These are phyloP conservation scores for Fusarium dlaminii DNA, from an alignment of 2,329 filamentous ascomycete genomes.

Conservation along the genomic window DNA sequence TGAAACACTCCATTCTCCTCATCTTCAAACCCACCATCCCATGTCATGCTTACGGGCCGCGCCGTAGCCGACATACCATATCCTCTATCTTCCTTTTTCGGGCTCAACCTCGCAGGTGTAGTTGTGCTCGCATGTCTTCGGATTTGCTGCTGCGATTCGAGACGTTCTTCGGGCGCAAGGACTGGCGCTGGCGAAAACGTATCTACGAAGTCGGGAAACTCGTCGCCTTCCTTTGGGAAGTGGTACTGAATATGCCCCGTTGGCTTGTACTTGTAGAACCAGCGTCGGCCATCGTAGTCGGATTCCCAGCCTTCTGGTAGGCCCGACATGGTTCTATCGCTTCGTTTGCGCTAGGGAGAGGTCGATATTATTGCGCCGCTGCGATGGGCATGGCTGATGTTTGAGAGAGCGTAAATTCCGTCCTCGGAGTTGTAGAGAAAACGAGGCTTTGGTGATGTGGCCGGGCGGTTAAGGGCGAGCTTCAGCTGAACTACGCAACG, in stretches of 20 bases:
- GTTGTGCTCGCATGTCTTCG: constrained; percentile 47
- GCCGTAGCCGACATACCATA: constrained; percentile 48
- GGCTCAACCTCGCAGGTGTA: background rate
- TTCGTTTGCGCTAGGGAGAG: constrained; percentile 3
- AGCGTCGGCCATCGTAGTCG: constrained; percentile 66
- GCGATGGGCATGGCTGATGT: constrained; percentile 18
- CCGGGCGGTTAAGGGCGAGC: constrained; percentile 16
- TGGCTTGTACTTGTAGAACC: constrained; percentile 66
- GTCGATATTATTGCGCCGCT: constrained; percentile 25
- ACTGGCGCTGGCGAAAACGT: constrained; percentile 49
- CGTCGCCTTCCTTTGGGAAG: constrained; percentile 66
- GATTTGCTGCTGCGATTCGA: constrained; percentile 62
- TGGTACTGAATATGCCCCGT: constrained; percentile 65
- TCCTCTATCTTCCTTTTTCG: constrained; percentile 20
- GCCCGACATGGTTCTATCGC: constrained; percentile 42
- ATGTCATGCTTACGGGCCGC: constrained; percentile 46
- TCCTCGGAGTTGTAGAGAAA: constrained; percentile 2
- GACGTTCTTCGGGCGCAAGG: constrained; percentile 62
- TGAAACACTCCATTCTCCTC: constrained; percentile 55
- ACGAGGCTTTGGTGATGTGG: constrained; percentile 23
- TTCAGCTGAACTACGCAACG: constrained; percentile 24
- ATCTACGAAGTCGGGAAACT: constrained; percentile 64
- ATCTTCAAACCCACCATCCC: constrained; percentile 45
- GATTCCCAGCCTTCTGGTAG: constrained; percentile 65
- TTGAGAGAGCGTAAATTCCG: background rate